Conservation (phyloP, 371 early-diverging fungal genomes). For the Apophysomyces elegans region DNA sequence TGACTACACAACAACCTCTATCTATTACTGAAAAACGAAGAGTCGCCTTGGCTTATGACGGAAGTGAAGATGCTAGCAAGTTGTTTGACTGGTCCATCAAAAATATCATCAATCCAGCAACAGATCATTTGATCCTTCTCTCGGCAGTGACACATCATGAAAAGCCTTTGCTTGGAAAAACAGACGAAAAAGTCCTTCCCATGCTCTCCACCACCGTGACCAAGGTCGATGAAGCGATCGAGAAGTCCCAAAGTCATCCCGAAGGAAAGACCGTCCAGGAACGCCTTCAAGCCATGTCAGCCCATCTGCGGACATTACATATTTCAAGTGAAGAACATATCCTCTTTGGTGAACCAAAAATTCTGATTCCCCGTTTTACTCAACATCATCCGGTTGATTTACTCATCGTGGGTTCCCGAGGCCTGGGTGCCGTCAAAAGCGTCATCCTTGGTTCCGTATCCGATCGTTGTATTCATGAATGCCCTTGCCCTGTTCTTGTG, state of each 20-base stretch:
- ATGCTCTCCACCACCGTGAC: conserved; percentile 43
- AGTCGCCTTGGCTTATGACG: conserved; percentile 56
- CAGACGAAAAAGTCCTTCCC: conserved; percentile 23
- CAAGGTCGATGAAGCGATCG: conserved; percentile 34
- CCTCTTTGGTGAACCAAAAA: conserved; percentile 50
- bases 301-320: conserved; percentile 27
- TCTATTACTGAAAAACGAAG: conserved; percentile 55
- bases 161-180: not conserved
- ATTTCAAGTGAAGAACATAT: conserved; percentile 54
- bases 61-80: conserved; percentile 52
- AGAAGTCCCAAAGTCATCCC: conserved; percentile 30
- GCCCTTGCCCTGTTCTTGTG: conserved; percentile 56
- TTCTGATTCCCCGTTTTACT: conserved; percentile 45
- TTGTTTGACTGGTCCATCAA: conserved; percentile 52
- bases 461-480: conserved; percentile 49
- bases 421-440: conserved; percentile 52
- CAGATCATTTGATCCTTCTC: conserved; percentile 48
- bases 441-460: conserved; percentile 58
- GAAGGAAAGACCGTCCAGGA: conserved; percentile 34
- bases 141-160: conserved; percentile 37
- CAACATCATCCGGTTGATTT: conserved; percentile 48
- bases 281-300: conserved; percentile 38
- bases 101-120: conserved; percentile 47
- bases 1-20: conserved; percentile 23
- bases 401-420: conserved; percentile 54